A percentile compares a stretch with the other conserved stretches of the same genome.
Evolutionary conservation across 192 early-diverging fungal species (phyloP).

Genomic region (Cetraspora pellucida): DNA sequence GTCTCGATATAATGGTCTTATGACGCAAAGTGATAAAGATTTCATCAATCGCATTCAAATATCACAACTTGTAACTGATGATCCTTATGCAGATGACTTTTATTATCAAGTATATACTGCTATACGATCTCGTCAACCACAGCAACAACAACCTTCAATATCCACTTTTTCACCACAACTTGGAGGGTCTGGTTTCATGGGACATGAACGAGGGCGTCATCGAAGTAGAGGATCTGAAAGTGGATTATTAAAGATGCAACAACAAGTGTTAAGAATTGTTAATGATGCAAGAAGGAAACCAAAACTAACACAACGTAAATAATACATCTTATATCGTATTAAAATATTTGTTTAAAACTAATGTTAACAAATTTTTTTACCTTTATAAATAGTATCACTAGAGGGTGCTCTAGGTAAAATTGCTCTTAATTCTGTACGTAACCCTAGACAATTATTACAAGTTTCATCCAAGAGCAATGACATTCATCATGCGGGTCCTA

Average conservation of each 20-base stretch:
- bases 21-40: slow-evolving; percentile 95
- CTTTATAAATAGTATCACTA: slow-evolving; percentile 63
- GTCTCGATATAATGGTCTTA: slow-evolving; percentile 83
- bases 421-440: slow-evolving; percentile 82
- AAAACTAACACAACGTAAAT: slow-evolving; percentile 75
- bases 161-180: slow-evolving; percentile 22
- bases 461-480: slow-evolving; percentile 57
- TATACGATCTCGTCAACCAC: slow-evolving; percentile 57
- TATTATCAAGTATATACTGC: slow-evolving; percentile 92
- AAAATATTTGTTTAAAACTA: neutral
- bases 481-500: slow-evolving; percentile 20
- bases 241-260: slow-evolving; percentile 79
- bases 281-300: slow-evolving; percentile 87
- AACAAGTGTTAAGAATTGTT: slow-evolving; percentile 96
- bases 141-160: slow-evolving; percentile 42
- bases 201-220: slow-evolving; percentile 45
- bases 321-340: neutral
- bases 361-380: neutral
- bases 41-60: slow-evolving; percentile 93
- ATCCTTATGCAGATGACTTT: slow-evolving; percentile 93
- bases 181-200: slow-evolving; percentile 40
- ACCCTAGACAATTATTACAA: slow-evolving; percentile 84
- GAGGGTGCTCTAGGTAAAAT: slow-evolving; percentile 97
- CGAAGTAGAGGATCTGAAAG: slow-evolving; percentile 49
- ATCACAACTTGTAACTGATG: slow-evolving; percentile 89